These are phyloP conservation scores for Suillus occidentalis DNA, from an alignment of 768 basidiomycete species.

Conservation along the genomic window DNA sequence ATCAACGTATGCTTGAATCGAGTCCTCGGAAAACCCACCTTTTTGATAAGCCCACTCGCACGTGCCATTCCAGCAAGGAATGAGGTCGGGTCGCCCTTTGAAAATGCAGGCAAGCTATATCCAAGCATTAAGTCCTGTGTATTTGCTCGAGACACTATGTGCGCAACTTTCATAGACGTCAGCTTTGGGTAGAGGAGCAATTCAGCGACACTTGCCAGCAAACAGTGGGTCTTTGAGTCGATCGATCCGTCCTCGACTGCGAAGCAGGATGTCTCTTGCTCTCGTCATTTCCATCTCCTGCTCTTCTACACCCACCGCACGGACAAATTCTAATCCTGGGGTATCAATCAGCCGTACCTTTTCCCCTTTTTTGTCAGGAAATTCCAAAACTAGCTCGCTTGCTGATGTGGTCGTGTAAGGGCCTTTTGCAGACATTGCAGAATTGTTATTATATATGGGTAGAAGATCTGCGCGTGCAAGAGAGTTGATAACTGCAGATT, in stretches of 20 bases:
- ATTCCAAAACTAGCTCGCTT: constrained; percentile 56
- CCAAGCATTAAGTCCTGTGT: constrained; percentile 87
- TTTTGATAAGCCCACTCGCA: constrained; percentile 71
- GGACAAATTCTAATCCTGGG: constrained; percentile 71
- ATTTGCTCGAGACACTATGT: constrained; percentile 67
- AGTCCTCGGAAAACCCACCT: constrained; percentile 43
- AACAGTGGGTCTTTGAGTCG: constrained; percentile 77
- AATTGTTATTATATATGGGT: constrained; percentile 53
- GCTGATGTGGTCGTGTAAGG: constrained; percentile 71
- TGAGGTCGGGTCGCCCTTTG: constrained; percentile 60
- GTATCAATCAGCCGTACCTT: constrained; percentile 78
- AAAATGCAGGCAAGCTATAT: constrained; percentile 81
- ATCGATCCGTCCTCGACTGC: constrained; percentile 81
- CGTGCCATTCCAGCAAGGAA: constrained; percentile 82
- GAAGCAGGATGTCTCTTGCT: constrained; percentile 73
- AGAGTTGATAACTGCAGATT: constrained; percentile 84
- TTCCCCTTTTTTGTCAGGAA: constrained; percentile 36
- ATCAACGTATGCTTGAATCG: constrained; percentile 7
- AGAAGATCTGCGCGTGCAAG: constrained; percentile 52
- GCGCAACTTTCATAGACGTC: constrained; percentile 47
- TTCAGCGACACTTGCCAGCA: constrained; percentile 50
- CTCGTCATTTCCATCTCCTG: constrained; percentile 25
- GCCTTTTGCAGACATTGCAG: constrained; percentile 48
- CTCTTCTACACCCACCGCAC: constrained; percentile 31
- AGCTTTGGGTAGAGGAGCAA: constrained; percentile 7